These are phyloP conservation scores for Ophiostoma piceae DNA, from an alignment of 2,329 filamentous ascomycete species.

Conservation along the genomic window DNA sequence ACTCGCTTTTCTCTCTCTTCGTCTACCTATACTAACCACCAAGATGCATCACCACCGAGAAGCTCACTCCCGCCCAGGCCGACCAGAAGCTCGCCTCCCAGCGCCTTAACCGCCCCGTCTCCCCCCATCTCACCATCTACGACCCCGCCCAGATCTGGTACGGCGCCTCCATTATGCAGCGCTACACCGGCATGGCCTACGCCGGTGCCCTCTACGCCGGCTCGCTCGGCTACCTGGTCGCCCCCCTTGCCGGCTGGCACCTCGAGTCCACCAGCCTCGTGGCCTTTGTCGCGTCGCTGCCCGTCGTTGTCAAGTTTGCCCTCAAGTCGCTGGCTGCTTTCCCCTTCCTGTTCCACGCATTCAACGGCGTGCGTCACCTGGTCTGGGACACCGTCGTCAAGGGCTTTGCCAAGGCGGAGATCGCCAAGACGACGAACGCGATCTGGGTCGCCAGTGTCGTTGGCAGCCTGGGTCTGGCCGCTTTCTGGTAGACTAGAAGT, in stretches of 20 bases:
- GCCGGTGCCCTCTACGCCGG: slow-evolving; percentile 74
- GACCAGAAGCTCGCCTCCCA: slow-evolving; percentile 70
- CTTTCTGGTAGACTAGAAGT: slow-evolving; percentile 34
- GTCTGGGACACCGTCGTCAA: slow-evolving; percentile 45
- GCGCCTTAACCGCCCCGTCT: slow-evolving; percentile 73
- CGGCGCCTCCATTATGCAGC: slow-evolving; percentile 65
- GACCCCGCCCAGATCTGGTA: slow-evolving; percentile 81
- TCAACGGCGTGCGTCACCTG: slow-evolving; percentile 54
- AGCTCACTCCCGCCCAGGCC: slow-evolving; percentile 50
- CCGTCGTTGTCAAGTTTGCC: slow-evolving; percentile 54
- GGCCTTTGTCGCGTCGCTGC: slow-evolving; percentile 54
- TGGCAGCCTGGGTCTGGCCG: slow-evolving; percentile 43
- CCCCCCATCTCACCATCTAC: slow-evolving; percentile 85
- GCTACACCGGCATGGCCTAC: slow-evolving; percentile 72
- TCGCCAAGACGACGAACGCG: slow-evolving; percentile 43
- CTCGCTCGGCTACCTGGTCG: slow-evolving; percentile 71
- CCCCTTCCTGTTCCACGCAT: slow-evolving; percentile 54
- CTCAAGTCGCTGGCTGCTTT: slow-evolving; percentile 53
- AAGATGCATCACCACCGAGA: slow-evolving; percentile 53
- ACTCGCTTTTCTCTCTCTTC: background rate
- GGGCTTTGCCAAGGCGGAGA: slow-evolving; percentile 47
- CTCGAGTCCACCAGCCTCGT: slow-evolving; percentile 56
- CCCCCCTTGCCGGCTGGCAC: slow-evolving; percentile 65
- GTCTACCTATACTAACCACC: background rate
- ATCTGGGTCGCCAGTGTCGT: slow-evolving; percentile 46